Conservation (phyloP, 306 rosid species). For the Castanea sativa region DNA sequence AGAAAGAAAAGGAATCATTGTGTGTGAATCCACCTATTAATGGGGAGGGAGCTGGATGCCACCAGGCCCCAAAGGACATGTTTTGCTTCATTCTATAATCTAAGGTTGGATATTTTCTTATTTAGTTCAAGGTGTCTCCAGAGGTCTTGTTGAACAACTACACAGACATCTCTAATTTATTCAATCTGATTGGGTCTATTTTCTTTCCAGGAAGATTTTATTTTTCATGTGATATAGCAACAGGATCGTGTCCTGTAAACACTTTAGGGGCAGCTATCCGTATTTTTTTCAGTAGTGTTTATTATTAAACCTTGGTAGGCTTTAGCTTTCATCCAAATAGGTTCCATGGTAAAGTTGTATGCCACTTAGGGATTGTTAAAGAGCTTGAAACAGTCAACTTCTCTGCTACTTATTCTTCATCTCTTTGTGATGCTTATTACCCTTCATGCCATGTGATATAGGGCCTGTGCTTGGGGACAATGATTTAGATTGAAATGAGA, state of each 20-base stretch:
- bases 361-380: neutral
- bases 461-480: slow-evolving; percentile 98
- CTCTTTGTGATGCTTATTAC: neutral
- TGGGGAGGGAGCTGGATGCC: neutral
- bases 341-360: neutral
- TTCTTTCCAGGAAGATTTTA: neutral
- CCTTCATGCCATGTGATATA: slow-evolving; percentile 32
- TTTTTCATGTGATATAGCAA: neutral
- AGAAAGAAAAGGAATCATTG: neutral
- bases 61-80: neutral
- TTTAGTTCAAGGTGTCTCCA: neutral
- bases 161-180: neutral
- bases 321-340: neutral
- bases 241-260: neutral
- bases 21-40: neutral
- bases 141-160: neutral
- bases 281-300: neutral
- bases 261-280: slow-evolving; percentile 18
- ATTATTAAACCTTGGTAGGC: neutral
- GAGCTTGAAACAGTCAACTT: neutral
- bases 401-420: slow-evolving; percentile 2
- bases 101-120: neutral
- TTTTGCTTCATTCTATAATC: neutral
- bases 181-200: neutral
- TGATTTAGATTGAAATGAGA: slow-evolving; percentile 37